These are phyloP conservation scores for Apiospora malaysiana DNA, from an alignment of 2,329 filamentous ascomycete genomes.

Conservation along the genomic window DNA sequence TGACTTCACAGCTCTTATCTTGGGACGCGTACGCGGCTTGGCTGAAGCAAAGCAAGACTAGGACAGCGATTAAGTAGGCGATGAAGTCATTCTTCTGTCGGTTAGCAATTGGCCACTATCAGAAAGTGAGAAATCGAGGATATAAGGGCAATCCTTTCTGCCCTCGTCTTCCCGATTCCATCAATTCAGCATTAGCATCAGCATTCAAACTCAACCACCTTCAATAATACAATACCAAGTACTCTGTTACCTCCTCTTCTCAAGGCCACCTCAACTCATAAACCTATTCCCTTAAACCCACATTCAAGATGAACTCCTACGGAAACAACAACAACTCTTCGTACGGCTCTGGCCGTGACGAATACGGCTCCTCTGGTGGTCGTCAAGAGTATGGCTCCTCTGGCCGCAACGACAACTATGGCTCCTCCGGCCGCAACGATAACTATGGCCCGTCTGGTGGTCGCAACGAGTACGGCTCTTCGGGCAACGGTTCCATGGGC, in stretches of 20 bases:
- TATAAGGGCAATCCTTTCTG: background rate
- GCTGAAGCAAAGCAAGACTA: background rate
- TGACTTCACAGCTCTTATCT: background rate
- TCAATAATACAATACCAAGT: background rate
- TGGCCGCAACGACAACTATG: constrained; percentile 19
- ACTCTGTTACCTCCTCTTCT: background rate
- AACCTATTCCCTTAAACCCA: background rate
- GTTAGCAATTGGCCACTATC: background rate
- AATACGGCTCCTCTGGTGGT: constrained; percentile 14
- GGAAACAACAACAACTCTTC: constrained; percentile 21
- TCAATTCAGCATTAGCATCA: background rate
- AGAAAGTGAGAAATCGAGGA: background rate
- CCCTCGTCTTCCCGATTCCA: background rate
- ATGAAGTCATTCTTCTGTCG: background rate
- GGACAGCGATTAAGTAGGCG: background rate
- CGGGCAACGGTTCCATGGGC: background rate
- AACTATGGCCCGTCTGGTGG: background rate
- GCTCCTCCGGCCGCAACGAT: background rate
- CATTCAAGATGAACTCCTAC: constrained; percentile 7
- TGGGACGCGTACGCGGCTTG: constrained; percentile 7
- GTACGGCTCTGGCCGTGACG: constrained; percentile 16
- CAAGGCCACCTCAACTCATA: background rate
- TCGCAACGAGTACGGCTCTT: constrained; percentile 10
- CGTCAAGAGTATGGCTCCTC: background rate
- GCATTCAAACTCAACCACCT: background rate